Percentiles rank a stretch among this genome's conserved stretches.
phyloP scores from a whole-genome alignment of 352 stramenopile species.

The Globisporangium uncinulatum region DNA sequence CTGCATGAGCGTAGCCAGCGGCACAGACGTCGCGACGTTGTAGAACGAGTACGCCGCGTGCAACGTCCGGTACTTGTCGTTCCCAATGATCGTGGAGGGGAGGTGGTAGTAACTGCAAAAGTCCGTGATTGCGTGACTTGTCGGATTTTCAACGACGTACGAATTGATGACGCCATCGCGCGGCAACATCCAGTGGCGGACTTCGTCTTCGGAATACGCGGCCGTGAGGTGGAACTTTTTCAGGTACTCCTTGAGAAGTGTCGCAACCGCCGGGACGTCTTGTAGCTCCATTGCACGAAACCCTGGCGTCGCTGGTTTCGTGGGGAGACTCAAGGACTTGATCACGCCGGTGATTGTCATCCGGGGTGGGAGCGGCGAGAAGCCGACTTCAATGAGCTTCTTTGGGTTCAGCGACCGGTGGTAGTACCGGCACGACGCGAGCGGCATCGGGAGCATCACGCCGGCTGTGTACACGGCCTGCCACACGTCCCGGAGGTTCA shows the following conservation, averaged over 20 bases:
- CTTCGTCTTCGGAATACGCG: conserved; percentile 89
- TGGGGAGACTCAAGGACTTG: conserved; percentile 87
- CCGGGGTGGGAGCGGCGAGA: conserved; percentile 88
- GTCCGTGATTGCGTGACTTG: conserved; percentile 87
- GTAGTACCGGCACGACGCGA: conserved; percentile 95
- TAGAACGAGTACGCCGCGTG: conserved; percentile 99
- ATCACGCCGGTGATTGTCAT: conserved; percentile 95
- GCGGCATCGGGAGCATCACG: conserved; percentile 93
- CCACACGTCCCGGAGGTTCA: conserved; percentile 92
- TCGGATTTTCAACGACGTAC: conserved; percentile 86
- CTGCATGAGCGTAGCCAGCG: conserved; percentile 59
- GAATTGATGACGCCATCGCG: conserved; percentile 93
- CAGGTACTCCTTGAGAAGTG: conserved; percentile 49
- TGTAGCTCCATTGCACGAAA: conserved; percentile 50
- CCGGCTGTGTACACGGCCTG: conserved; percentile 99
- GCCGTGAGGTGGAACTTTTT: conserved; percentile 73
- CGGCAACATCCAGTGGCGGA: conserved; percentile 97
- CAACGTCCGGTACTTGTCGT: conserved; percentile 95
- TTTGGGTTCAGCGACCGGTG: conserved; percentile 97
- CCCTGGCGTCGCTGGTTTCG: conserved; percentile 21
- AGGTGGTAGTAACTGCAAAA: conserved; percentile 98
- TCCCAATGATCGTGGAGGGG: conserved; percentile 93
- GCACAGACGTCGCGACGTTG: conserved; percentile 84
- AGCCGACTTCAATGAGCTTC: conserved; percentile 98
- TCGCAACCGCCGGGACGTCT: conserved; percentile 45